Conservation (phyloP, 805 yeast species). For the Phaffomyces opuntiae region DNA sequence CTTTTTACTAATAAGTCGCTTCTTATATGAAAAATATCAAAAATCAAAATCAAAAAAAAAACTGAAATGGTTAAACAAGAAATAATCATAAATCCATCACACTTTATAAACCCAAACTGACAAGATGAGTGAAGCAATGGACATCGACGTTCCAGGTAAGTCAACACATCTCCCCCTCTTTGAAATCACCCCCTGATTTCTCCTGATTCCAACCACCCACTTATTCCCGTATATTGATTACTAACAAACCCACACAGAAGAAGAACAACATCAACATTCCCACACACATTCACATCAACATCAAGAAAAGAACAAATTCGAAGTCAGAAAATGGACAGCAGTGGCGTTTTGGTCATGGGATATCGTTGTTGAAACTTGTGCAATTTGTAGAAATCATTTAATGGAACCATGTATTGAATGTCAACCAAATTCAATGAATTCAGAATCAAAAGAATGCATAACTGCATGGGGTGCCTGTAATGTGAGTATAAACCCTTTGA, state of each 20-base stretch:
- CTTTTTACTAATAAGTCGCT: too few species aligned
- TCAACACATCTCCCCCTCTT: background rate
- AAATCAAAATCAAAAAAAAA: background rate
- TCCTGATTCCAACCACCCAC: background rate
- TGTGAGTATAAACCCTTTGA: constrained; percentile 1
- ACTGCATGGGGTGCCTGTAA: constrained; percentile 98
- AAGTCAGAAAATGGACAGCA: constrained; percentile 96
- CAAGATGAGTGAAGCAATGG: constrained; percentile 20
- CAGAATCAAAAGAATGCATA: constrained; percentile 66
- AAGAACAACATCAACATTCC: constrained; percentile 5
- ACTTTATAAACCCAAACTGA: background rate
- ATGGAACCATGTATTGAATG: constrained; percentile 99
- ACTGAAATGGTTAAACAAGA: background rate
- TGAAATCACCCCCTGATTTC: too few species aligned
- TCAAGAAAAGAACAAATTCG: constrained; percentile 64
- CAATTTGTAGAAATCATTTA: constrained; percentile 94
- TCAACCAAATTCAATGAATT: constrained; percentile 70
- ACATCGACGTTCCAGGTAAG: constrained; percentile 21
- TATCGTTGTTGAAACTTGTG: constrained; percentile 91
- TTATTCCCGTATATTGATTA: background rate
- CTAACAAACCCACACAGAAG: background rate
- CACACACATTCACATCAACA: constrained; percentile 5
- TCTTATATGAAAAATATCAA: too few species aligned
- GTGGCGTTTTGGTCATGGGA: constrained; percentile 99
- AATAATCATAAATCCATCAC: background rate